Conservation (phyloP, 2,329 filamentous ascomycete species). For the Neurospora crassa region DNA sequence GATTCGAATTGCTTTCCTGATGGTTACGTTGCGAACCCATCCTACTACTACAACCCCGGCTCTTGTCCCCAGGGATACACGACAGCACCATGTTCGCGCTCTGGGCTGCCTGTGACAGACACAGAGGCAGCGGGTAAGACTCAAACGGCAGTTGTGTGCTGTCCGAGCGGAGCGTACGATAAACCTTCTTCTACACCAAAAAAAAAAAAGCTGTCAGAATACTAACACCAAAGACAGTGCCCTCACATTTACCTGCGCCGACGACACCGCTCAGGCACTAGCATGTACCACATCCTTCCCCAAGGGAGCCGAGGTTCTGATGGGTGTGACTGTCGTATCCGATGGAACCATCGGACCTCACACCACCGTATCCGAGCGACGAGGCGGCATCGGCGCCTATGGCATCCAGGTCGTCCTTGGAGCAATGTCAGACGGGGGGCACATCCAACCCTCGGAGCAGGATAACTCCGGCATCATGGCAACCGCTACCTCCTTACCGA, state of each 20-base stretch:
- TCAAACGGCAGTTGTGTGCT: constrained; percentile 19
- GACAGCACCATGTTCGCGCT: constrained; percentile 16
- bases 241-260: constrained; percentile 16
- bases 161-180: constrained; percentile 16
- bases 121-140: constrained; percentile 9
- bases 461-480: background rate
- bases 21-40: constrained; percentile 16
- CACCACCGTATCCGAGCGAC: constrained; percentile 6
- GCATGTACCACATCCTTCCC: constrained; percentile 19
- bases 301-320: constrained; percentile 6
- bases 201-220: background rate
- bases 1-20: constrained; percentile 18
- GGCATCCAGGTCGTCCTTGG: constrained; percentile 12
- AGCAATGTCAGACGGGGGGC: background rate
- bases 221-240: constrained; percentile 3
- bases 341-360: constrained; percentile 10
- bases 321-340: constrained; percentile 15
- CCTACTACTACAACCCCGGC: constrained; percentile 21
- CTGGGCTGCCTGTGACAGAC: constrained; percentile 8
- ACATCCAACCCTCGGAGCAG: background rate
- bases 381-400: constrained; percentile 15
- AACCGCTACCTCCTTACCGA: background rate
- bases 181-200: background rate
- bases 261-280: constrained; percentile 1
- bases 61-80: constrained; percentile 21